phyloP scores from a whole-genome alignment of 345 rosid genomes.

The Theobroma cacao region DNA sequence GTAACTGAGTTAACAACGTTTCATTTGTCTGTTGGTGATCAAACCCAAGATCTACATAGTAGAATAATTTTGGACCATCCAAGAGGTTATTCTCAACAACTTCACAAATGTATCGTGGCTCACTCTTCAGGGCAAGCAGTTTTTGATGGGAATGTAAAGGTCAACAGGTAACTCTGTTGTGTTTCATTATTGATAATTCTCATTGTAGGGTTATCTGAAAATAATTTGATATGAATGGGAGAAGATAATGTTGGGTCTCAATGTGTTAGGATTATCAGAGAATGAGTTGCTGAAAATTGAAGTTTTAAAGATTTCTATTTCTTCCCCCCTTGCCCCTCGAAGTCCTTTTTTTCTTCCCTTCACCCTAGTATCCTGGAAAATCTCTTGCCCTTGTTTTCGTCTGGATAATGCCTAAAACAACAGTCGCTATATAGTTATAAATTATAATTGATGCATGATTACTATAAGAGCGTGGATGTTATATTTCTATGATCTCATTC shows the following conservation, averaged over 20 bases:
- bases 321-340: not conserved
- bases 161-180: slow-evolving; percentile 59
- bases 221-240: not conserved
- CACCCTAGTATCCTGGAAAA: not conserved
- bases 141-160: slow-evolving; percentile 85
- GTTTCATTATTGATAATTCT: not conserved
- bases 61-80: slow-evolving; percentile 88
- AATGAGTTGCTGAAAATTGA: not conserved
- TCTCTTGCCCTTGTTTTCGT: not conserved
- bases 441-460: not conserved
- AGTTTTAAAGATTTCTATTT: not conserved
- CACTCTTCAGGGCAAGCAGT: slow-evolving; percentile 90
- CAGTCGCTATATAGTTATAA: not conserved
- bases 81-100: slow-evolving; percentile 68
- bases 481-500: not conserved
- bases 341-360: not conserved
- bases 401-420: not conserved
- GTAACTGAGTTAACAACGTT: slow-evolving; percentile 75
- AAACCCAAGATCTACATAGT: slow-evolving; percentile 91
- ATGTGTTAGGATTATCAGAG: not conserved
- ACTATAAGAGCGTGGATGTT: not conserved
- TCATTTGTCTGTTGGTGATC: slow-evolving; percentile 66
- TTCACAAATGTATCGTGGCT: slow-evolving; percentile 94
- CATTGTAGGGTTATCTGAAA: too few species aligned
- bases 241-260: not conserved